Percentiles rank a stretch among this genome's conserved stretches.
Conservation (phyloP, 805 yeast genomes). For the Candida adriatica region DNA sequence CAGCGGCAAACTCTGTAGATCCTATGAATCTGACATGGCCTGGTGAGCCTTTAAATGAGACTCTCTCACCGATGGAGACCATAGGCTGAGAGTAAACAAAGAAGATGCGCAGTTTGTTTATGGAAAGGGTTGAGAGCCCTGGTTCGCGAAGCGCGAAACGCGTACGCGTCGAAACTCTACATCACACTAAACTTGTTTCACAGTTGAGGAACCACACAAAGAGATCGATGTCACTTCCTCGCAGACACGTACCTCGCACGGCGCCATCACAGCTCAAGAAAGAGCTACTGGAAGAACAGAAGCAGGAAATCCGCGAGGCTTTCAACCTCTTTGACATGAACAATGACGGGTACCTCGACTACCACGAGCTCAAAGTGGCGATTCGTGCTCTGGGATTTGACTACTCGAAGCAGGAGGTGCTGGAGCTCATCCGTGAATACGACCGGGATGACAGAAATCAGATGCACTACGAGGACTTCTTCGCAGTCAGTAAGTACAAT, state of each 20-base stretch:
- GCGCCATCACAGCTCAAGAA: slow-evolving; percentile 41
- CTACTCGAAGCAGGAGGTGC: slow-evolving; percentile 64
- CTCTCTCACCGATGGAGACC: slow-evolving; percentile 13
- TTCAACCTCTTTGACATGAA: slow-evolving; percentile 89
- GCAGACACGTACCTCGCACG: slow-evolving; percentile 16
- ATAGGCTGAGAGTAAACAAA: slow-evolving; percentile 1
- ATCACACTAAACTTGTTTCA: background rate
- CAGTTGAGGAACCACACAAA: background rate
- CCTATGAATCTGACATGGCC: slow-evolving; percentile 51
- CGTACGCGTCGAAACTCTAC: background rate
- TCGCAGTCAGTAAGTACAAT: slow-evolving; percentile 48
- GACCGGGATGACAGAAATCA: slow-evolving; percentile 68
- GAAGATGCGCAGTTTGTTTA: background rate
- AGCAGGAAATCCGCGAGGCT: slow-evolving; percentile 88
- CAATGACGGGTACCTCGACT: slow-evolving; percentile 82
- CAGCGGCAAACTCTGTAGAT: slow-evolving; percentile 49
- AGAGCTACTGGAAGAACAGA: slow-evolving; percentile 79
- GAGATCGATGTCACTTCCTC: slow-evolving; percentile 13
- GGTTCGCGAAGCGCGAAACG: background rate
- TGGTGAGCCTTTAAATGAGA: slow-evolving; percentile 12
- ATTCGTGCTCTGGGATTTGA: slow-evolving; percentile 92
- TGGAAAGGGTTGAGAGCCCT: background rate
- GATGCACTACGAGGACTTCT: slow-evolving; percentile 78
- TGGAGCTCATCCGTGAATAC: slow-evolving; percentile 71
- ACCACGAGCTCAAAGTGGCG: slow-evolving; percentile 86